Evolutionary conservation across 2,329 filamentous ascomycete genomes (phyloP), one percentile per base, ranked within the genome.

Genomic region (Aplosporella prunicola): DNA sequence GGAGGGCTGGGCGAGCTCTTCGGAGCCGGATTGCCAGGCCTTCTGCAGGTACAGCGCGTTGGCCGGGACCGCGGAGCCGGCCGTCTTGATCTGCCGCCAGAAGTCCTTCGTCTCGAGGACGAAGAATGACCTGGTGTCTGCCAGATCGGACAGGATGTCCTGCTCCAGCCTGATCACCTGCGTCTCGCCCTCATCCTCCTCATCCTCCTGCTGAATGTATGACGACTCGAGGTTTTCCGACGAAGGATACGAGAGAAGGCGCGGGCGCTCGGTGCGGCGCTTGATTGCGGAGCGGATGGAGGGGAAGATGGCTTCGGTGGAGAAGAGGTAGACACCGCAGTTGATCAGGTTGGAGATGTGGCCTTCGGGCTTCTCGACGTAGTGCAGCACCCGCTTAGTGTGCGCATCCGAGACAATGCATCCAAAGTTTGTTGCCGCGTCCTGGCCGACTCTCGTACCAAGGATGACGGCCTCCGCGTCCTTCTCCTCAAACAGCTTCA

Each of bases 11-110:
- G 85, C 79, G 35, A 96, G 80, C 67, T 95, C 89, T 36, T 78
- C 71, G 25, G 84, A 86, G 48, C 78, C 78, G 29, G 71, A 74
- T 64, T 96, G 89, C 69, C 82, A 82, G 14, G 91, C 89, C 68
- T 95, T 86, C 60, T 93, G 86, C 38, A 98, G 77, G 66, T 98
- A 98, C 22, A 98, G 75, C 10, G 91, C 91, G 56, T 96, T 96
- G 45, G 91, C 91, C 11, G 91, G 91, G 18, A 98, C 87, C 33
- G 91, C 91, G 5, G 89, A 96, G 43, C 91, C 91, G 43, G 91
- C 91, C 2, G 91, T 95, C 76, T 98, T 98, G 75, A 98, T 96
- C 71, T 98, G 91, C 51, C 91, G 86, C 91, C 91, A 98, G 64
- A 98, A 98, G 62, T 96, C 91, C 68, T 93, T 93, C 48, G 89